phyloP scores from a whole-genome alignment of 2,329 filamentous ascomycete species.

The Penicillium sp. region DNA sequence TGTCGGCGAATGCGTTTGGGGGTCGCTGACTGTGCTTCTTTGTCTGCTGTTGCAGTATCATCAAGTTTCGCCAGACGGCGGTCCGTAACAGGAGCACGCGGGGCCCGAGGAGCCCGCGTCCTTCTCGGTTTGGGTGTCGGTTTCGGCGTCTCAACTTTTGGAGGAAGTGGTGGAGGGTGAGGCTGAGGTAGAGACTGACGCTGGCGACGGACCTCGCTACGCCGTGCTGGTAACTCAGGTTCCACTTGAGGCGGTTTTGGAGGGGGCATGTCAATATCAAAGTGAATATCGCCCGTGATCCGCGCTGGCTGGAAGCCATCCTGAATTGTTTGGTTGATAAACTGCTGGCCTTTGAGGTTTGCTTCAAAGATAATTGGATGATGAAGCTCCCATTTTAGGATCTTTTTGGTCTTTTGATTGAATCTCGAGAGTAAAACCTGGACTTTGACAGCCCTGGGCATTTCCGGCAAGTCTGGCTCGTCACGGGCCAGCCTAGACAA shows the following conservation, averaged over 20 bases:
- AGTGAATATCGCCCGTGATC: conserved; percentile 36
- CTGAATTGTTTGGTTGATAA: conserved; percentile 41
- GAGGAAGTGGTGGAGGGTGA: background rate
- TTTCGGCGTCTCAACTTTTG: background rate
- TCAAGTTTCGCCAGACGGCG: conserved; percentile 32
- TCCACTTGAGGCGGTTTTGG: background rate
- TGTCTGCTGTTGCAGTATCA: conserved; percentile 16
- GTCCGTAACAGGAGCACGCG: conserved; percentile 4
- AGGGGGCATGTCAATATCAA: conserved; percentile 28
- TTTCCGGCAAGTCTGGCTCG: conserved; percentile 12
- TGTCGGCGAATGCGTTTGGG: conserved; percentile 26
- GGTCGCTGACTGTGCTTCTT: conserved; percentile 7
- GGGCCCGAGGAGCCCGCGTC: background rate
- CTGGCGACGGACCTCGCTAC: background rate
- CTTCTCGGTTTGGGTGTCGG: background rate
- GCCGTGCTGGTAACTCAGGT: conserved; percentile 9
- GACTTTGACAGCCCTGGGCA: conserved; percentile 12
- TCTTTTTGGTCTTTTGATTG: conserved; percentile 31
- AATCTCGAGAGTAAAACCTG: conserved; percentile 31
- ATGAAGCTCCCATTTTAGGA: conserved; percentile 41
- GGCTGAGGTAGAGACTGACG: background rate
- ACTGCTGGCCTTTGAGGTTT: conserved; percentile 26
- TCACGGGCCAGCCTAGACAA: conserved; percentile 34
- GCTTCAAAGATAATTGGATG: conserved; percentile 32
- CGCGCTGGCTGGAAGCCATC: conserved; percentile 33